phyloP scores from a whole-genome alignment of 2,329 filamentous ascomycete species.

The Celoporthe dispersa region DNA sequence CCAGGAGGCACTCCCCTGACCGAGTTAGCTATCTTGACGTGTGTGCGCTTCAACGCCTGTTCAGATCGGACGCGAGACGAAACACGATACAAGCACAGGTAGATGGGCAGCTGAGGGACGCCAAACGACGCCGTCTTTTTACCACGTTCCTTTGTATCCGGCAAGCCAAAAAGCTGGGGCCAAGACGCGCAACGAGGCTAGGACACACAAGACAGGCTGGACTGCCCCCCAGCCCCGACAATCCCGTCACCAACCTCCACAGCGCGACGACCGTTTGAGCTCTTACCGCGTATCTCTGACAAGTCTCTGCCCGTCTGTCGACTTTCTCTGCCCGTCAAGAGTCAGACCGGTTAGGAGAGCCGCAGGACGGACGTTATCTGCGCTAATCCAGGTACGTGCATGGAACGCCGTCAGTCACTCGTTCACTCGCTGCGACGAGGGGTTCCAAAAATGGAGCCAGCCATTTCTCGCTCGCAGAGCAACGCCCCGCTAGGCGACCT shows the following conservation, averaged over 20 bases:
- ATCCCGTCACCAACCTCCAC: not conserved
- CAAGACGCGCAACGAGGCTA: conserved; percentile 24
- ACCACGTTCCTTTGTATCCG: conserved; percentile 27
- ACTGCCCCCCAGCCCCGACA: not conserved
- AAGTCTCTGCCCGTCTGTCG: not conserved
- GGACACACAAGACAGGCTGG: conserved; percentile 7
- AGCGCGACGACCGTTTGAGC: not conserved
- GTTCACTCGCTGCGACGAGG: conserved; percentile 19
- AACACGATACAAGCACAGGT: not conserved
- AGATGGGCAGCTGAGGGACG: not conserved
- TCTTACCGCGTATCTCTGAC: not conserved
- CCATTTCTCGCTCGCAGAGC: conserved; percentile 24
- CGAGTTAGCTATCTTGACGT: not conserved
- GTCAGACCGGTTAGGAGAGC: not conserved
- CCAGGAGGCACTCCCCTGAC: not conserved
- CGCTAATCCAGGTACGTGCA: conserved; percentile 8
- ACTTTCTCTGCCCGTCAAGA: conserved; percentile 6
- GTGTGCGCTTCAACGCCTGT: not conserved
- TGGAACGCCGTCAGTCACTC: not conserved
- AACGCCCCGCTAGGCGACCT: conserved; percentile 26
- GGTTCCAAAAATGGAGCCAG: conserved; percentile 26
- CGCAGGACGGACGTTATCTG: conserved; percentile 3
- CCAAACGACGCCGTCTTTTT: not conserved
- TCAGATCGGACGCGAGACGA: not conserved
- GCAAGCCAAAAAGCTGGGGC: conserved; percentile 6